Evolutionary conservation across 371 early-diverging fungal genomes (phyloP).

Genomic region (Mortierella sp.): DNA sequence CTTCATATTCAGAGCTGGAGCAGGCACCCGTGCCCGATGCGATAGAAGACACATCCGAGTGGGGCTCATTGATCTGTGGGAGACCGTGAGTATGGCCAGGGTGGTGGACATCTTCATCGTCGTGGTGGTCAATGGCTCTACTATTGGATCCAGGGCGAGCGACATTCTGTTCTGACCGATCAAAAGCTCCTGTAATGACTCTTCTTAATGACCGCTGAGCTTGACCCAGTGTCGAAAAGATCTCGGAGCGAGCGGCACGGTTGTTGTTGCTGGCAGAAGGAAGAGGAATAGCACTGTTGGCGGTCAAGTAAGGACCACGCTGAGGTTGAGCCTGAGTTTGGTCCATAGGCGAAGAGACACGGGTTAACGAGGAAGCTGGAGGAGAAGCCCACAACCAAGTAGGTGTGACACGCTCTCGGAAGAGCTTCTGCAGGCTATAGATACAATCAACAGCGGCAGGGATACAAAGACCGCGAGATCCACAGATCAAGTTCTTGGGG

Average conservation of each 20-base stretch:
- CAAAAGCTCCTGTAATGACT: not conserved
- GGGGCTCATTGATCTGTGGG: not conserved
- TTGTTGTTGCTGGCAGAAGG: not conserved
- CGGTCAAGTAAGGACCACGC: too few relatives aligned
- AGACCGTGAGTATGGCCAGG: not conserved
- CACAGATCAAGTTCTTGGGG: constrained; percentile 7
- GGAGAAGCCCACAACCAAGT: not conserved
- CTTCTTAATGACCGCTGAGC: constrained; percentile 1
- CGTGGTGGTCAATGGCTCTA: not conserved
- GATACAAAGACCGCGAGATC: constrained; percentile 16
- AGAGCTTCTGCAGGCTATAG: constrained; percentile 11
- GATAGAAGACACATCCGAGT: not conserved
- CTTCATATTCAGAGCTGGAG: not conserved
- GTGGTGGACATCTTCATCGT: not conserved
- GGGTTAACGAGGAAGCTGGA: not conserved
- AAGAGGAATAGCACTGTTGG: not conserved
- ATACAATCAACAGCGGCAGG: constrained; percentile 30
- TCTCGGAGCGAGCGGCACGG: not conserved
- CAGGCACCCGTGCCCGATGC: not conserved
- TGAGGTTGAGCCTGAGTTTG: not conserved
- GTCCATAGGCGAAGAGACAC: not conserved
- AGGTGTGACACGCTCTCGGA: constrained; percentile 15
- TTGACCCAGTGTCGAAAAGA: not conserved
- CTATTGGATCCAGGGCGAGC: not conserved
- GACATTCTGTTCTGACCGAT: not conserved